Evolutionary conservation across 257 asterid species (phyloP), one percentile per base, ranked within the genome.

Genomic region (Solanum arcanum): DNA sequence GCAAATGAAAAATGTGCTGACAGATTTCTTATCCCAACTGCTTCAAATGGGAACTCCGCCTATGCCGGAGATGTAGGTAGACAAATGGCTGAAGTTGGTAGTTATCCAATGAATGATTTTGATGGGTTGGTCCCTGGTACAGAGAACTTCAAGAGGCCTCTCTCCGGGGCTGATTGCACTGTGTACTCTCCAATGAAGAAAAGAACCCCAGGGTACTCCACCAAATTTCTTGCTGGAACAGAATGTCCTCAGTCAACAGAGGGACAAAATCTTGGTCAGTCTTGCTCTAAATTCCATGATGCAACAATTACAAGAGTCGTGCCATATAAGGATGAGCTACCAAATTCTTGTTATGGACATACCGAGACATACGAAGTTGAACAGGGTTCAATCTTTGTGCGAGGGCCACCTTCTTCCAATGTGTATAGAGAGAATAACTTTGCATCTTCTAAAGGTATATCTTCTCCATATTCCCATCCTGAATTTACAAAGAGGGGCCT

Each of bases 241-340:
- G 88, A 89, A 66, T 88, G 52, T 33, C 77, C 92, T 77, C 87
- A 56, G 78, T 39, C 62, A 42, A 47, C 87, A 10, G 86, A 39
- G 59, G 68, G 89, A 77, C 87, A 69, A 86, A 87, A 73, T 83
- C 44, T 84, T 87, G 88, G 83, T 87, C 60, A 62, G 86, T 83
- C 91, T 69, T 84, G 41, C 70, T 82, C 92, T 23, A 72, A 68
- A 7, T 88, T 83, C 81, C 92, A 90, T 47, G 94, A 93, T 89
- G 89, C 91, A 87, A 83, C 92, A 70, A 86, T 85, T 86, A 87
- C 89, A 5, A 89, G 93, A 83, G 86, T 86, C 89, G 83, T 70
- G 60, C 91, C 97, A 59, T 84, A 88, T 88, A 87, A 83, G 69
- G 90, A 91, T 44, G 93, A 93, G 59, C 59, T 59, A 78, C 66